phyloP scores from a whole-genome alignment of 2,329 filamentous ascomycete genomes.

The Xylaria sp. region DNA sequence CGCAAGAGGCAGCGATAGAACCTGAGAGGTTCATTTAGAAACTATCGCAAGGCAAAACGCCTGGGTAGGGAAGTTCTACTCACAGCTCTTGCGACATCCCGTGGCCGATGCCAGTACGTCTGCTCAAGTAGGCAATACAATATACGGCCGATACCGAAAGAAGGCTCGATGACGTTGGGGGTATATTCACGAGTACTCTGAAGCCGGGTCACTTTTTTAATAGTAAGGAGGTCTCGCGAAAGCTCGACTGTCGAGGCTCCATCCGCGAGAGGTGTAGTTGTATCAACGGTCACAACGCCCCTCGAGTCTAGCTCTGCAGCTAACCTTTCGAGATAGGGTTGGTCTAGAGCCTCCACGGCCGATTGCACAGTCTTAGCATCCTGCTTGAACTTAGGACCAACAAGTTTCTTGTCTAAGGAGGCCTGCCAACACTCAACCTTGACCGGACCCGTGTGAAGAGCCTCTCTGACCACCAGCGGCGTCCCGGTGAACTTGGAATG shows the following conservation, averaged over 20 bases:
- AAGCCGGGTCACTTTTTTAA: slow-evolving; percentile 83
- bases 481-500: slow-evolving; percentile 93
- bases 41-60: not conserved
- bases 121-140: slow-evolving; percentile 68
- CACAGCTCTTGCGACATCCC: slow-evolving; percentile 17
- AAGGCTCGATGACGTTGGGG: slow-evolving; percentile 87
- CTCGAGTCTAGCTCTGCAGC: slow-evolving; percentile 76
- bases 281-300: slow-evolving; percentile 81
- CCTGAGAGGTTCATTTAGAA: slow-evolving; percentile 50
- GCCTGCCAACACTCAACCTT: slow-evolving; percentile 87
- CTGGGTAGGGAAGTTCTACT: not conserved
- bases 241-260: slow-evolving; percentile 78
- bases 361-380: slow-evolving; percentile 75
- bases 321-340: slow-evolving; percentile 80
- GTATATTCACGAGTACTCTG: slow-evolving; percentile 91
- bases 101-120: slow-evolving; percentile 15
- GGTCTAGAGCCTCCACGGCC: slow-evolving; percentile 77
- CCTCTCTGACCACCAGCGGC: slow-evolving; percentile 85
- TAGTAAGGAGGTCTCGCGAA: slow-evolving; percentile 79
- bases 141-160: slow-evolving; percentile 71
- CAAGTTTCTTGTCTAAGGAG: slow-evolving; percentile 93
- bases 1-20: slow-evolving; percentile 72
- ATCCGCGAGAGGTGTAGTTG: slow-evolving; percentile 63
- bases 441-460: slow-evolving; percentile 75
- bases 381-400: slow-evolving; percentile 94